Evolutionary conservation across 495 filamentous ascomycete genomes (phyloP).

Genomic region (Neurospora tetrasperma): DNA sequence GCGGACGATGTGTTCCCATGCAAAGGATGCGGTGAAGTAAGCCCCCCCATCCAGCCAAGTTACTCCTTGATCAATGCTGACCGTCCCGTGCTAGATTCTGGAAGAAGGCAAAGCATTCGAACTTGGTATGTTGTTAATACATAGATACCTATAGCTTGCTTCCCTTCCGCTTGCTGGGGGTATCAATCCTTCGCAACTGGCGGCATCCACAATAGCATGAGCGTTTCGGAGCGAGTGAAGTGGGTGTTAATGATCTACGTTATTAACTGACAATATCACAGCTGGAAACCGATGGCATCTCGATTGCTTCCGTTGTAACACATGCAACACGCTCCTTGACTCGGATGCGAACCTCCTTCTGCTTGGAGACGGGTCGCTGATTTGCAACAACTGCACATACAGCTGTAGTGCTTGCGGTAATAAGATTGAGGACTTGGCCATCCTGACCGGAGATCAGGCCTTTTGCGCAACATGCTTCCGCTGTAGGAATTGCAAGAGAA

Average conservation of each 20-base stretch:
- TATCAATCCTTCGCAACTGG: not conserved
- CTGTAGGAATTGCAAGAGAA: constrained; percentile 94
- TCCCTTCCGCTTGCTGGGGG: not conserved
- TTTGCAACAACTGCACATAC: constrained; percentile 99
- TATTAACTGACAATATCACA: constrained; percentile 25
- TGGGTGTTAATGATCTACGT: not conserved
- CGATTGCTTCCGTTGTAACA: constrained; percentile 98
- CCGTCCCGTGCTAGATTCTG: constrained; percentile 49
- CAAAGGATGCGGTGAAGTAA: constrained; percentile 95
- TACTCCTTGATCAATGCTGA: constrained; percentile 2
- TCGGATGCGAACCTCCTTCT: constrained; percentile 96
- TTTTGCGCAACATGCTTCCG: constrained; percentile 96
- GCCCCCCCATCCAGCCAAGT: constrained; percentile 7
- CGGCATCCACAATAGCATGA: not conserved
- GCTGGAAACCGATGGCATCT: constrained; percentile 99
- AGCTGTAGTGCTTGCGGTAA: constrained; percentile 95
- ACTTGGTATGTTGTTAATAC: constrained; percentile 56
- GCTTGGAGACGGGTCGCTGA: constrained; percentile 93
- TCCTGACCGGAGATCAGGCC: constrained; percentile 96
- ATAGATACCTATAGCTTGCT: not conserved
- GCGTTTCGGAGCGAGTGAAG: not conserved
- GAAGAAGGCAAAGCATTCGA: constrained; percentile 99
- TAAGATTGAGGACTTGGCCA: constrained; percentile 98
- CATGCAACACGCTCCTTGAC: constrained; percentile 88
- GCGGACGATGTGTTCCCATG: constrained; percentile 87